Base-by-base conservation (phyloP, 768 basidiomycete species). In the Boletus rufocinnamomeus region DNA sequence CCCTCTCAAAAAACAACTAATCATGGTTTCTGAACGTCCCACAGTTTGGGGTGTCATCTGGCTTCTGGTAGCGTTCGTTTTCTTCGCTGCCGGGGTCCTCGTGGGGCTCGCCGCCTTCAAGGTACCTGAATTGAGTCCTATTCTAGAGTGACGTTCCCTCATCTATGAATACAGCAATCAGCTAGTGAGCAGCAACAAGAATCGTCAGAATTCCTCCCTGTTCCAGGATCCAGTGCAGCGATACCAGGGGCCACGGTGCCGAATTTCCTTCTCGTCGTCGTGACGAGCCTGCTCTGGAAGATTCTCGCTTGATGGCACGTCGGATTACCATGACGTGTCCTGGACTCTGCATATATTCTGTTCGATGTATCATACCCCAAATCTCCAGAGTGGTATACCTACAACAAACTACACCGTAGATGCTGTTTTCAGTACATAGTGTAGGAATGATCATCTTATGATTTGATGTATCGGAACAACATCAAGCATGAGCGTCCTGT, bases 21-120 rank as follows among this genome's bases (percentile, higher is more conserved):
- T 25, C 14, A 21, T 64, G 11, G 52, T 52, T 32, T 58, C 38
- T 56, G 54, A 59, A 37, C 21, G 19, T 51, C 4, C 16, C 38
- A 9, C 59, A 91, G 92, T 91, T 0, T 93, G 92, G 93, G 93
- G 93, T 35, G 84, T 94, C 53, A 80, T 95, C 50, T 95, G 94
- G 94, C 82, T 93, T 38, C 72, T 95, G 63, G 71, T 85, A 32
- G 88, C 91, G 0, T 80, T 90, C 54, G 60, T 80, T 9, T 94
- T 89, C 76, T 93, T 95, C 65, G 86, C 82, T 8, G 73, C 81
- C 3, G 92, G 90, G 0, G 72, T 95, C 52, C 75, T 95, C 23
- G 85, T 94, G 25, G 91, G 94, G 21, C 69, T 94, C 3, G 85
- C 83, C 27, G 84, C 82, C 2, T 95, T 94, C 81, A 95, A 94